Base-by-base conservation (phyloP, 1,284 basidiomycete genomes). In the Paramarasmius palmivorus region DNA sequence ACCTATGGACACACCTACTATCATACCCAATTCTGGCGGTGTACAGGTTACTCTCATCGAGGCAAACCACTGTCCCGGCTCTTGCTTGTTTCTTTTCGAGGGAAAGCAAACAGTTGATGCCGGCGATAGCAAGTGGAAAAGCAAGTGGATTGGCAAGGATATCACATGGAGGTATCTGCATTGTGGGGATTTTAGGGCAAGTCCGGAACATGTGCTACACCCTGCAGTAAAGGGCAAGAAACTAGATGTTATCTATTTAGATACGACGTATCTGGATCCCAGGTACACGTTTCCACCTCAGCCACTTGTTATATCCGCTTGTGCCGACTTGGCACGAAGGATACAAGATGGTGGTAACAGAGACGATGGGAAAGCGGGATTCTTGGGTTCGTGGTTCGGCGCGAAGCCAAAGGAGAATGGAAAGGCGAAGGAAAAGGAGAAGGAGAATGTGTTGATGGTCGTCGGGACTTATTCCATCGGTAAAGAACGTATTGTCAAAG, bases 401-500 rank as follows among this genome's bases (percentile, higher is more conserved):
- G 6, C 39, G n/a, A 20, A 32, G 38, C 25, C 26, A 52, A 65
- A 61, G 55, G 55, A 55, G 66, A 73, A 71, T 50, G 62, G 63
- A 32, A 69, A 70, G 46, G 53, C 62, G n/a, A 62, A 63, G 42
- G 63, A 66, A 29, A 65, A 58, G 29, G 29, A 32, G 49, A 46
- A 50, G n/a, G 67, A 65, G 1, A 72, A 69, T 42, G 64, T 74
- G 2, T 76, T 98, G n/a, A 82, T 98, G 45, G 83, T 97, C 40
- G 84, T 98, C 23, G 96, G 95, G 10, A 98, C 96, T 0, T 99
- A 99, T 69, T 93, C 93, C 0, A 94, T 99, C 51, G 96, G 96
- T 49, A 99, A 99, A 70, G 96, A 99, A 69, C 86, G 95, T 39
- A 91, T 99, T 45, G 93, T 98, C 29, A 96, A 98, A 80, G 93